Conservation (phyloP, 805 yeast species). For the Kurtzmaniella fragi region DNA sequence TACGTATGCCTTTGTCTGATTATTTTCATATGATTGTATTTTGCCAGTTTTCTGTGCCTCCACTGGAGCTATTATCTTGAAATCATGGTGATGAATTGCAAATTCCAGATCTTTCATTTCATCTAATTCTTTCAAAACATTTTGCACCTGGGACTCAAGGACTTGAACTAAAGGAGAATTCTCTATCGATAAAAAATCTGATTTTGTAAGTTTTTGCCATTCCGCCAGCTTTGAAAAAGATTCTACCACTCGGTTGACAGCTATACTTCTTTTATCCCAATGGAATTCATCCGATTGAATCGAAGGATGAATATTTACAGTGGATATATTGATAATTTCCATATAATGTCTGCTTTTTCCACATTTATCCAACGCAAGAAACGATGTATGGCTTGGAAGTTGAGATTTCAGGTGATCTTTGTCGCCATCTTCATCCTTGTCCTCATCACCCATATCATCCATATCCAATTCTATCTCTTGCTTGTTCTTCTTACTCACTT, state of each 20-base stretch:
- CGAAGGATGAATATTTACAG: conserved; percentile 11
- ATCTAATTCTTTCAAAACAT: conserved; percentile 11
- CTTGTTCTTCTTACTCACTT: conserved; percentile 9
- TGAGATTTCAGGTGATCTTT: conserved; percentile 1
- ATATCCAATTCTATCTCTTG: conserved; percentile 31
- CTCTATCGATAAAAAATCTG: conserved; percentile 8
- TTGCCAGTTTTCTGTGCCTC: conserved; percentile 9
- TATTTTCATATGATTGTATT: conserved; percentile 29
- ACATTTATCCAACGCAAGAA: conserved; percentile 84
- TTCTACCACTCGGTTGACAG: conserved; percentile 32
- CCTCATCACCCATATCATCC: conserved; percentile 11
- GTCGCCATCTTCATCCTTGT: conserved; percentile 6
- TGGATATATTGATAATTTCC: conserved; percentile 42
- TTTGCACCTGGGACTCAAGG: conserved; percentile 14
- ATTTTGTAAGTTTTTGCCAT: conserved; percentile 10
- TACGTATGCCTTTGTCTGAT: conserved; percentile 33
- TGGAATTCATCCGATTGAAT: conserved; percentile 11
- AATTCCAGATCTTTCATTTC: conserved; percentile 8
- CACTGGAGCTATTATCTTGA: conserved; percentile 23
- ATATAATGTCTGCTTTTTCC: conserved; percentile 58
- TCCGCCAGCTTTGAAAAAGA: conserved; percentile 9
- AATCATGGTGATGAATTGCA: conserved; percentile 17
- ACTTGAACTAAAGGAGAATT: conserved; percentile 15
- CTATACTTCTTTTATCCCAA: conserved; percentile 28
- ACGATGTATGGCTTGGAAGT: conserved; percentile 32